A percentile compares a stretch with the other conserved stretches of the same genome.
Conservation (phyloP, 2,329 filamentous ascomycete genomes). For the Pyrenochaeta sp. region DNA sequence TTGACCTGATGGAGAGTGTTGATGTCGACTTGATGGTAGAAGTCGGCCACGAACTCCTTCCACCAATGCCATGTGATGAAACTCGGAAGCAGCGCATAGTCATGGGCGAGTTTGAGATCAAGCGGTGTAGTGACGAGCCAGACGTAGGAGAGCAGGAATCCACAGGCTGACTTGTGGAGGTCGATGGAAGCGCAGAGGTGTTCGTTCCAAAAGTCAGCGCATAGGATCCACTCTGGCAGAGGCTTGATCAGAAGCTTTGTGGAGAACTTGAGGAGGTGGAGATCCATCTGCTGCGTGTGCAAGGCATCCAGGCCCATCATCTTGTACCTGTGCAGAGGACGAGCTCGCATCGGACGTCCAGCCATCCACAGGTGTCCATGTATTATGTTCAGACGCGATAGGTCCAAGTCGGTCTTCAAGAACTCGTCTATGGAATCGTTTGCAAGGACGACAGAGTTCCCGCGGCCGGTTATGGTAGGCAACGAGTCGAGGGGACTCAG, state of each 20-base stretch:
- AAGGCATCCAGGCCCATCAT: slow-evolving; percentile 44
- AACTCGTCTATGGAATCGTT: slow-evolving; percentile 36
- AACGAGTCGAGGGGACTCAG: slow-evolving; percentile 39
- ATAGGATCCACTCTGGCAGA: slow-evolving; percentile 42
- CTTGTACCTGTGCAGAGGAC: slow-evolving; percentile 45
- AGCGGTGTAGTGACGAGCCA: slow-evolving; percentile 45
- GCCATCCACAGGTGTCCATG: slow-evolving; percentile 48
- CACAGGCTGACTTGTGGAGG: slow-evolving; percentile 36
- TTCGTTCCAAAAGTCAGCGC: slow-evolving; percentile 38
- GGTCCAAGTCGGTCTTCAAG: slow-evolving; percentile 37
- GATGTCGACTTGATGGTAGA: slow-evolving; percentile 34
- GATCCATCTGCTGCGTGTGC: slow-evolving; percentile 45
- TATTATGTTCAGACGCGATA: slow-evolving; percentile 41
- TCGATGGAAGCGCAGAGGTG: slow-evolving; percentile 27
- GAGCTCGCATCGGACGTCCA: slow-evolving; percentile 45
- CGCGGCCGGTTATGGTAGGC: slow-evolving; percentile 38
- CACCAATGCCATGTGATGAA: slow-evolving; percentile 45
- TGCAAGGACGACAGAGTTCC: slow-evolving; percentile 27
- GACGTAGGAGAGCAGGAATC: slow-evolving; percentile 44
- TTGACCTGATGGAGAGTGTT: slow-evolving; percentile 46
- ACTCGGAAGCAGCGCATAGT: slow-evolving; percentile 33
- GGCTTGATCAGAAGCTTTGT: slow-evolving; percentile 43
- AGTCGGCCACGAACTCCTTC: slow-evolving; percentile 40
- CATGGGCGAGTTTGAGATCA: slow-evolving; percentile 44
- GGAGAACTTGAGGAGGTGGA: slow-evolving; percentile 45